These are phyloP conservation scores for Dictyostelium gargantuum DNA, from an alignment of 208 protist species.

Conservation along the genomic window DNA sequence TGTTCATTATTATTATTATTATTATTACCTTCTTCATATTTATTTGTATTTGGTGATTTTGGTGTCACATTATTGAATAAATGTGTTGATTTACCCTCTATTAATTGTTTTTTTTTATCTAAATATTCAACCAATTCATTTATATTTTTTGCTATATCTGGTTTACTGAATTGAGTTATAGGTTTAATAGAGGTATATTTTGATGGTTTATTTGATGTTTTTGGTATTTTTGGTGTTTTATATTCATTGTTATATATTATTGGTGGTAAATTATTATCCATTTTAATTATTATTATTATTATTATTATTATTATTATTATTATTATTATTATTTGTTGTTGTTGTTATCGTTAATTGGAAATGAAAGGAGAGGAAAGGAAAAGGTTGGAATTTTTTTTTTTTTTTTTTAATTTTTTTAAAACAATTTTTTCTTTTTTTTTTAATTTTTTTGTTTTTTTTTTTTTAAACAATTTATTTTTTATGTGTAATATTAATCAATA, in stretches of 20 bases:
- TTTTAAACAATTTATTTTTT: too few relatives aligned
- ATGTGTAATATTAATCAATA: too few relatives aligned
- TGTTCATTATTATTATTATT: neutral
- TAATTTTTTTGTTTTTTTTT: too few relatives aligned
- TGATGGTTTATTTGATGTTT: neutral
- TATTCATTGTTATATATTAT: neutral
- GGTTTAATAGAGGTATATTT: neutral
- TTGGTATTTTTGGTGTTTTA: neutral
- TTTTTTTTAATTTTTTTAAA: too few relatives aligned
- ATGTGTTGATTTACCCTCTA: neutral
- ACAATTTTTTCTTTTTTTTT: too few relatives aligned
- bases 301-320: neutral
- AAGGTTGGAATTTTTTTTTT: too few relatives aligned
- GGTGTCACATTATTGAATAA: too few relatives aligned
- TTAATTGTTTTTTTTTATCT: neutral
- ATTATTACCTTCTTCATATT: neutral
- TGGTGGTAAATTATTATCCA: neutral
- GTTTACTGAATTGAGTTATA: neutral
- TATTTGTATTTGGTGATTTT: neutral
- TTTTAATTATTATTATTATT: neutral
- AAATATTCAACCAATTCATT: neutral
- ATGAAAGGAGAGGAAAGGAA: neutral
- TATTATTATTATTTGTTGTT: conserved; percentile 12
- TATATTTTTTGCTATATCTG: neutral
- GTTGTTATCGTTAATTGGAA: neutral